phyloP scores from a whole-genome alignment of 2,329 filamentous ascomycete species.

The Graphium sp. region DNA sequence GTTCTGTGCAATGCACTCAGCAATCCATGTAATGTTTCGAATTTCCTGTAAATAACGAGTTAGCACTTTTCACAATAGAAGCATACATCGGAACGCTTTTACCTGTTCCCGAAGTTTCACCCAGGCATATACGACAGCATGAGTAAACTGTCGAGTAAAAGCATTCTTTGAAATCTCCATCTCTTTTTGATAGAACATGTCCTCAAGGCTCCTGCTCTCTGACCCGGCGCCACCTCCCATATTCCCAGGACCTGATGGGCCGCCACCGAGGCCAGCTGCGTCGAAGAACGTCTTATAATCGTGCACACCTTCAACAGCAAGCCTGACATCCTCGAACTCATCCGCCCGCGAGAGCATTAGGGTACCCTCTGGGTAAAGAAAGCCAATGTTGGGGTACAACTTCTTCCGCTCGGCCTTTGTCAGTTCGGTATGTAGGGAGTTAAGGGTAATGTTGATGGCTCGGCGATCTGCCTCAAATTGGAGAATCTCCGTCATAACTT shows the following conservation, averaged over 20 bases:
- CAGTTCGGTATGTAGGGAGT: slow-evolving; percentile 94
- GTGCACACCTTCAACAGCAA: slow-evolving; percentile 81
- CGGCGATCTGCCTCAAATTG: slow-evolving; percentile 94
- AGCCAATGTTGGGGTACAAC: slow-evolving; percentile 84
- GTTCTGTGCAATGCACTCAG: slow-evolving; percentile 98
- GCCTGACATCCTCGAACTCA: slow-evolving; percentile 80
- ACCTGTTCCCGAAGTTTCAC: slow-evolving; percentile 96
- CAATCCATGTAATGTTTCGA: slow-evolving; percentile 98
- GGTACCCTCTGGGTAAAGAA: slow-evolving; percentile 83
- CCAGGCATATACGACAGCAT: slow-evolving; percentile 92
- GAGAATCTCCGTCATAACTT: slow-evolving; percentile 90
- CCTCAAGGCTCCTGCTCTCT: slow-evolving; percentile 82
- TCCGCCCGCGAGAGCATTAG: slow-evolving; percentile 90
- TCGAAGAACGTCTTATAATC: slow-evolving; percentile 98
- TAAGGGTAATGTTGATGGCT: slow-evolving; percentile 97
- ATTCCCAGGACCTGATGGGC: slow-evolving; percentile 59
- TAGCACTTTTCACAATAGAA: too few relatives aligned
- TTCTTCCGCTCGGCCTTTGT: slow-evolving; percentile 89
- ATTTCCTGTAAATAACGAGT: slow-evolving; percentile 58
- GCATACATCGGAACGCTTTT: too few relatives aligned
- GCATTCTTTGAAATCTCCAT: slow-evolving; percentile 95
- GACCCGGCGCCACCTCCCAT: slow-evolving; percentile 65
- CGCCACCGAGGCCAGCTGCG: slow-evolving; percentile 62
- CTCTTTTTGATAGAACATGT: slow-evolving; percentile 98
- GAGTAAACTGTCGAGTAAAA: slow-evolving; percentile 92